Conservation (phyloP, 2,329 filamentous ascomycete species). For the Cordyceps tenuipes region DNA sequence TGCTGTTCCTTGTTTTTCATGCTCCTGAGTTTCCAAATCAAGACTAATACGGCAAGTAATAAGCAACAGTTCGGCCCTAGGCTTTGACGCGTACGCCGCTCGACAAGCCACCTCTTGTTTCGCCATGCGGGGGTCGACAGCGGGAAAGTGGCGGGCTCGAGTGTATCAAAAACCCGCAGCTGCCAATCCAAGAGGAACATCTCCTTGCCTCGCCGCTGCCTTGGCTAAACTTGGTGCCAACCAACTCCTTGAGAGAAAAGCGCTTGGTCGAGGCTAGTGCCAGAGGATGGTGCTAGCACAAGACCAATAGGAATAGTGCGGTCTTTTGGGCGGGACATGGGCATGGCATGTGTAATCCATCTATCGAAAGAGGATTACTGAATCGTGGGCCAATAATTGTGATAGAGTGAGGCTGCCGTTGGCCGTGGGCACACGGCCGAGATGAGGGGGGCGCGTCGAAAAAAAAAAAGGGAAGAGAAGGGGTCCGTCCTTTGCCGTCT, state of each 20-base stretch:
- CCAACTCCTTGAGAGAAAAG: too few relatives aligned
- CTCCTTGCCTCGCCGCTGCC: not conserved
- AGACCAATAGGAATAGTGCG: too few relatives aligned
- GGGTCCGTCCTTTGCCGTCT: not conserved
- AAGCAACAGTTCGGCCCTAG: too few relatives aligned
- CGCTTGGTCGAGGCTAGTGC: too few relatives aligned
- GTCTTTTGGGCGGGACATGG: too few relatives aligned
- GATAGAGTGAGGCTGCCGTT: not conserved
- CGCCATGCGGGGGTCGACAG: not conserved
- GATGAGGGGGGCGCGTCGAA: not conserved
- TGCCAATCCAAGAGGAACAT: not conserved
- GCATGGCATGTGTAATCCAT: not conserved
- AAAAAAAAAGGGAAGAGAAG: too few relatives aligned
- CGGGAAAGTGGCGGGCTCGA: not conserved
- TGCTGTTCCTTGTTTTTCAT: not conserved
- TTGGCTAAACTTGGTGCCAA: too few relatives aligned
- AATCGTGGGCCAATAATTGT: not conserved
- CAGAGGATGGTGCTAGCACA: too few relatives aligned
- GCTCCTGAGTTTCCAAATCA: not conserved
- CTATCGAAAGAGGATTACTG: not conserved
- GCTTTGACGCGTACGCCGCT: not conserved
- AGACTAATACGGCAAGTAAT: too few relatives aligned
- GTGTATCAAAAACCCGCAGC: not conserved
- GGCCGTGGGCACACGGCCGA: not conserved
- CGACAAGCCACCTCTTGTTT: slow-evolving; percentile 5